Base-by-base conservation (phyloP, 2,329 filamentous ascomycete genomes). In the Samsoniella hepiali region DNA sequence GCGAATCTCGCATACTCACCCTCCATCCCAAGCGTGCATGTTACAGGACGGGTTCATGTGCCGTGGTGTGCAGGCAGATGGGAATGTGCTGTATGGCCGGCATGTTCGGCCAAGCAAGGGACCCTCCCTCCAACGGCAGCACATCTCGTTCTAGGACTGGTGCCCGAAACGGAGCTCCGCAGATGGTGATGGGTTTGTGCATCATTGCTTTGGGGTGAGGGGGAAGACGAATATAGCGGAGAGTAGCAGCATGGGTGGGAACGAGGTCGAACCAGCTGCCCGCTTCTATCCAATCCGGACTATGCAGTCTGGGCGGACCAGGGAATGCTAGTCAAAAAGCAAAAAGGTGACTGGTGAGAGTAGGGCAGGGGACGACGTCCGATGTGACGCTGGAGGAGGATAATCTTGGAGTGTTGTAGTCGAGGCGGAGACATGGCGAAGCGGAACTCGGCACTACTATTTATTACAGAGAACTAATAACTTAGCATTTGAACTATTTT, bases 81-180 rank as follows among this genome's bases (percentile, higher is more conserved):
- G 31, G n/a, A 62, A 45, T n/a, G 29, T 15, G 15, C 11, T 31
- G 17, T 49, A 22, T 22, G 15, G 36, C 42, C 36, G 42, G 36
- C 47, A 60, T 13, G 32, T 49, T 60, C 49, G 38, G 44, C 57
- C 47, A 17, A 42, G 38, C 49, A 61, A 29, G 29, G 29, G 38
- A 15, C 10, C 8, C 29, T 49, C 56, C 34, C 36, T 36, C 58
- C 13, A 55, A 44, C 50, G 42, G 59, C 47, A 62, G 38, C 8
- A 62, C 50, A n/a, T 49, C 51, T 47, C 59, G 51, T 17, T 47
- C 32, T 55, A 62, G 59, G 51, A 22, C 49, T 40, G 59, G 51
- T 47, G 32, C 50, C 59, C 59, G 59, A 62, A 55, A 62, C 31
- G 40, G 50, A 62, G 59, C 50, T 62, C 58, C 40, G 40, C 50